Conservation (phyloP, 345 rosid genomes). For the Citrus glauca region DNA sequence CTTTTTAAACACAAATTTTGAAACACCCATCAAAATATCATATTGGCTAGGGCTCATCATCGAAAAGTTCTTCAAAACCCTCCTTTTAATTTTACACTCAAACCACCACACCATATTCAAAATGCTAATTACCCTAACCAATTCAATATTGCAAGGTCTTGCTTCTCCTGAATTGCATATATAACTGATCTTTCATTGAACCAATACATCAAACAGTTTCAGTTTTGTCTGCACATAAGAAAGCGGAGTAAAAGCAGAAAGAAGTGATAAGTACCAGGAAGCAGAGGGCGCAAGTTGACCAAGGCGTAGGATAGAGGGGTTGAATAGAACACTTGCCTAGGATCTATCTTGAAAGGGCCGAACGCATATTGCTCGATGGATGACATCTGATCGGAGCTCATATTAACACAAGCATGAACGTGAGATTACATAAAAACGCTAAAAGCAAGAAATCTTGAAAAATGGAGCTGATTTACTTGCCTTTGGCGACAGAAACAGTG, state of each 20-base stretch:
- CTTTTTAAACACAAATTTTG: neutral
- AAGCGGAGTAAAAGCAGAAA: neutral
- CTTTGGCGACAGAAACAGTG: neutral
- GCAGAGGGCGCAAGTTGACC: conserved; percentile 88
- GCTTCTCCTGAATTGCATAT: neutral
- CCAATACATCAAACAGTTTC: neutral
- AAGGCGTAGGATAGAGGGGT: conserved; percentile 67
- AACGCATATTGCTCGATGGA: conserved; percentile 37
- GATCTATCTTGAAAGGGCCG: conserved; percentile 70
- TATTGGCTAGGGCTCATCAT: neutral
- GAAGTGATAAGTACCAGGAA: conserved; percentile 50
- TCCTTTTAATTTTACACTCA: neutral
- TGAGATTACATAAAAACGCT: neutral
- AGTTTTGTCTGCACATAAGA: neutral
- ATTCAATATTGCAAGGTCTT: neutral
- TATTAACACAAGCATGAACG: neutral
- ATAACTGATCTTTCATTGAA: neutral
- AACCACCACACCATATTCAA: too few species aligned
- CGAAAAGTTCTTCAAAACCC: neutral
- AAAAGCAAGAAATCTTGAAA: neutral
- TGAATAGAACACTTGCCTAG: conserved; percentile 74
- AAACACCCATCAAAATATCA: neutral
- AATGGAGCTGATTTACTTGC: conserved; percentile 2
- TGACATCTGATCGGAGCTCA: conserved; percentile 25
- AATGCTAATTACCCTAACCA: neutral